Percentiles rank a stretch among this genome's conserved stretches.
These are phyloP conservation scores for Parvularia atlantis DNA, from an alignment of 78 protist genomes.

Conservation along the genomic window DNA sequence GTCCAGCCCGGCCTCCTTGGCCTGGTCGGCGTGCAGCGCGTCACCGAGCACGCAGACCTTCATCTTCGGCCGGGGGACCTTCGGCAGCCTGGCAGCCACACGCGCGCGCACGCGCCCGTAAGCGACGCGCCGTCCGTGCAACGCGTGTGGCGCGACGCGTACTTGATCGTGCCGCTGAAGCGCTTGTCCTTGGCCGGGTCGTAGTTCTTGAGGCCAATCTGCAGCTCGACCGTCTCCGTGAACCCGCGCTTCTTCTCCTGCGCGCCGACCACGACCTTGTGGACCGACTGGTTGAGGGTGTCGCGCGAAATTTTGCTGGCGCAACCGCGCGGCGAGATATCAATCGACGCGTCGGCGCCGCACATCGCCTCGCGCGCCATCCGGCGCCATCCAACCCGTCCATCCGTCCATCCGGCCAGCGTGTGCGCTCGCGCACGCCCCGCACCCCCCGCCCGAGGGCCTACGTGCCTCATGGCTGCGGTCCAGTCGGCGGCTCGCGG, in stretches of 20 bases:
- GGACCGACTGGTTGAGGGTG: not conserved
- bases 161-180: conserved; percentile 86
- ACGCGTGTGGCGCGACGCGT: conserved; percentile 32
- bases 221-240: conserved; percentile 97
- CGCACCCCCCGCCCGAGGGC: too few species aligned
- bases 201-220: conserved; percentile 94
- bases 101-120: not conserved
- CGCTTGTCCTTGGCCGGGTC: conserved; percentile 99
- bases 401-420: too few species aligned
- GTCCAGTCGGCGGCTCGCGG: too few species aligned
- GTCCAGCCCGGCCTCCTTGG: conserved; percentile 71
- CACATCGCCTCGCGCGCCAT: too few species aligned
- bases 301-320: conserved; percentile 18
- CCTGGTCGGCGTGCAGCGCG: conserved; percentile 80
- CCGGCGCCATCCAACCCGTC: too few species aligned
- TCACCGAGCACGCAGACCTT: conserved; percentile 91
- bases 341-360: too few species aligned
- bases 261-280: conserved; percentile 2
- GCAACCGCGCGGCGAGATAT: not conserved
- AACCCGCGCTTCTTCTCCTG: conserved; percentile 50
- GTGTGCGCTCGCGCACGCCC: too few species aligned
- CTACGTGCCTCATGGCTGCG: too few species aligned
- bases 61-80: conserved; percentile 58
- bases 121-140: not conserved
- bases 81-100: conserved; percentile 41